phyloP scores from a whole-genome alignment of 1,139 yeast genomes.

The Debaryomycetaceae sp. region DNA sequence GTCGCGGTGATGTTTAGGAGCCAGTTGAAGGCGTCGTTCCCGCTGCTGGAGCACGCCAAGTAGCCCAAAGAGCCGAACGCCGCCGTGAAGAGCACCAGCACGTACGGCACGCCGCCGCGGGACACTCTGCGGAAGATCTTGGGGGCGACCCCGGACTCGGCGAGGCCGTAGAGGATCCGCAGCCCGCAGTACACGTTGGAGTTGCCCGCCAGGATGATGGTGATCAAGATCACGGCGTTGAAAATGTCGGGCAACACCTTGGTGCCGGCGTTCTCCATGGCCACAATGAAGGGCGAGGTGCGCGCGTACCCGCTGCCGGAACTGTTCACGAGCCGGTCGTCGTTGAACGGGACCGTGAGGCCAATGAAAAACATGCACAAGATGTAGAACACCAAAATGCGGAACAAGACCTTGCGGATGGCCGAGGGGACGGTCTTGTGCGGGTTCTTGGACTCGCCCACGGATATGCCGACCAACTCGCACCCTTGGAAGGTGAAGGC shows the following conservation, averaged over 20 bases:
- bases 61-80: slow-evolving; percentile 57
- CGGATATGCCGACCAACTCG: slow-evolving; percentile 79
- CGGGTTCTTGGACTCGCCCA: slow-evolving; percentile 83
- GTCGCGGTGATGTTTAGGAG: slow-evolving; percentile 72
- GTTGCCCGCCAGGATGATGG: slow-evolving; percentile 72
- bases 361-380: slow-evolving; percentile 76
- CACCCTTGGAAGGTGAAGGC: slow-evolving; percentile 76
- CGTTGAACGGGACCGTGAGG: slow-evolving; percentile 68
- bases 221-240: slow-evolving; percentile 60
- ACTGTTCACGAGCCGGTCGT: slow-evolving; percentile 26
- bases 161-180: slow-evolving; percentile 57
- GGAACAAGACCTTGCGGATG: slow-evolving; percentile 67
- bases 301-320: slow-evolving; percentile 21
- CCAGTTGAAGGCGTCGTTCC: slow-evolving; percentile 71
- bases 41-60: slow-evolving; percentile 49
- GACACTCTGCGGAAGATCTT: slow-evolving; percentile 40
- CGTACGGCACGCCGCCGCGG: slow-evolving; percentile 56
- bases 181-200: slow-evolving; percentile 76
- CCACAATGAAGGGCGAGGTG: slow-evolving; percentile 44
- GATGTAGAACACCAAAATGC: slow-evolving; percentile 75
- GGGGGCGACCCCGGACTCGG: slow-evolving; percentile 54
- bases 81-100: slow-evolving; percentile 48
- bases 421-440: slow-evolving; percentile 76
- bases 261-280: slow-evolving; percentile 62
- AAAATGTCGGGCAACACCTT: slow-evolving; percentile 57